These are phyloP conservation scores for Aspergillus ruber DNA, from an alignment of 2,329 filamentous ascomycete species.

Conservation along the genomic window DNA sequence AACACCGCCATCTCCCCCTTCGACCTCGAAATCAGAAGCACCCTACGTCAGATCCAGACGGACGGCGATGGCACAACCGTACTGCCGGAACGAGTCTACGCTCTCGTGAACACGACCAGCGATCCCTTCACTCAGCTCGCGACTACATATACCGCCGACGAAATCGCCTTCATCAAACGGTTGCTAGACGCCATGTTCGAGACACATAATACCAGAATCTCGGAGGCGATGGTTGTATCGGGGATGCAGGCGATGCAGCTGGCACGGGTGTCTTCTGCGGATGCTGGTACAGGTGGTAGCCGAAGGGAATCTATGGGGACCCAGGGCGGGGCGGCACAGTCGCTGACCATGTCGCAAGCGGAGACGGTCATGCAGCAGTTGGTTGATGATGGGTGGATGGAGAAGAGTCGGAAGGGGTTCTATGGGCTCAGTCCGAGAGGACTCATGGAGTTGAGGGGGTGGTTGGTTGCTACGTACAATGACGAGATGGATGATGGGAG, in stretches of 20 bases:
- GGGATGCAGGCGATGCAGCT: constrained; percentile 72
- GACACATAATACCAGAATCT: constrained; percentile 69
- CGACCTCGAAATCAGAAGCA: constrained; percentile 79
- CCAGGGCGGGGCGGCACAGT: constrained; percentile 33
- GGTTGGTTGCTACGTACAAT: constrained; percentile 87
- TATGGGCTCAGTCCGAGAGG: constrained; percentile 71
- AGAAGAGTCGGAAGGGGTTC: constrained; percentile 63
- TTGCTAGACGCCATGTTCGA: constrained; percentile 90
- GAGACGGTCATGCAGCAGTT: constrained; percentile 65
- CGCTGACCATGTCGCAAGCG: constrained; percentile 70
- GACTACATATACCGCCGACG: constrained; percentile 71
- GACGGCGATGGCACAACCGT: constrained; percentile 5
- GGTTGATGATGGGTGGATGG: constrained; percentile 77
- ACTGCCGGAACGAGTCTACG: constrained; percentile 58
- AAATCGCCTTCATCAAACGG: constrained; percentile 83
- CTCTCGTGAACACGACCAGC: constrained; percentile 79
- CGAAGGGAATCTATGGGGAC: constrained; percentile 43
- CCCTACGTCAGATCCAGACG: constrained; percentile 58
- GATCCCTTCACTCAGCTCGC: constrained; percentile 82
- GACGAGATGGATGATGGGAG: constrained; percentile 55
- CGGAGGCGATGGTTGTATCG: constrained; percentile 77
- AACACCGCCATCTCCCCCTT: constrained; percentile 69
- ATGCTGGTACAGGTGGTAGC: constrained; percentile 15
- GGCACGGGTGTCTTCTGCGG: constrained; percentile 38
- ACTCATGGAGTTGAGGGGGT: constrained; percentile 76